These are phyloP conservation scores for Fusarium sublunatum DNA, from an alignment of 2,329 filamentous ascomycete species.

Conservation along the genomic window DNA sequence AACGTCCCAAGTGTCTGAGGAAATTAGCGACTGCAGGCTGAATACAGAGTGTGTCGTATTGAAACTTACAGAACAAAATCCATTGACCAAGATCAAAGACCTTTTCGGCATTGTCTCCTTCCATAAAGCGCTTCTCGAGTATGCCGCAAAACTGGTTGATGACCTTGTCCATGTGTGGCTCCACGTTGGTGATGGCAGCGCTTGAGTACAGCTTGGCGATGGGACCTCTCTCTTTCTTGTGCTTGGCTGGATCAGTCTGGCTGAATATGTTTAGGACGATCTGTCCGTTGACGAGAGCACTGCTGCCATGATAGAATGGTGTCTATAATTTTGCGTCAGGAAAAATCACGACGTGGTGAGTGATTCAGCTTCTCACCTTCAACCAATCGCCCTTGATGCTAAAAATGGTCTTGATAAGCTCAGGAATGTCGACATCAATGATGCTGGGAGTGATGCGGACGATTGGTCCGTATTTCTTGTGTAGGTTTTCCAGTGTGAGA, in stretches of 20 bases:
- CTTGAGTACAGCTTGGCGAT: conserved; percentile 47
- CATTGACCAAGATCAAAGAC: conserved; percentile 55
- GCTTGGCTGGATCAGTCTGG: conserved; percentile 39
- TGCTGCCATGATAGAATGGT: conserved; percentile 44
- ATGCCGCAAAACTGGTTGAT: conserved; percentile 48
- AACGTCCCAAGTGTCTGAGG: conserved; percentile 53
- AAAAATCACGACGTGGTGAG: not conserved
- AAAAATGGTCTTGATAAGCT: conserved; percentile 53
- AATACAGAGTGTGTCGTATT: not conserved
- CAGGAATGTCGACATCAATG: conserved; percentile 53
- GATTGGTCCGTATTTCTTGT: conserved; percentile 54
- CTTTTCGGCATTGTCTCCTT: conserved; percentile 39
- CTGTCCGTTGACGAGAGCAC: conserved; percentile 43
- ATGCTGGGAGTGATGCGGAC: conserved; percentile 56
- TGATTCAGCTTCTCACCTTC: conserved; percentile 44
- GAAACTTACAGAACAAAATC: conserved; percentile 53
- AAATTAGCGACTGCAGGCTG: not conserved
- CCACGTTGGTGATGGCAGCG: conserved; percentile 29
- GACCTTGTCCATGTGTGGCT: conserved; percentile 48
- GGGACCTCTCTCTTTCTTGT: conserved; percentile 38
- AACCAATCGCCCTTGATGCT: conserved; percentile 49
- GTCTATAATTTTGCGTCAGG: conserved; percentile 25
- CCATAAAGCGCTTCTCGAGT: conserved; percentile 50
- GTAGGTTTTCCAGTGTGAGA: conserved; percentile 48
- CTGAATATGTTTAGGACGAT: conserved; percentile 45